These are phyloP conservation scores for Zasmidium angulare DNA, from an alignment of 2,329 filamentous ascomycete species.

Conservation along the genomic window DNA sequence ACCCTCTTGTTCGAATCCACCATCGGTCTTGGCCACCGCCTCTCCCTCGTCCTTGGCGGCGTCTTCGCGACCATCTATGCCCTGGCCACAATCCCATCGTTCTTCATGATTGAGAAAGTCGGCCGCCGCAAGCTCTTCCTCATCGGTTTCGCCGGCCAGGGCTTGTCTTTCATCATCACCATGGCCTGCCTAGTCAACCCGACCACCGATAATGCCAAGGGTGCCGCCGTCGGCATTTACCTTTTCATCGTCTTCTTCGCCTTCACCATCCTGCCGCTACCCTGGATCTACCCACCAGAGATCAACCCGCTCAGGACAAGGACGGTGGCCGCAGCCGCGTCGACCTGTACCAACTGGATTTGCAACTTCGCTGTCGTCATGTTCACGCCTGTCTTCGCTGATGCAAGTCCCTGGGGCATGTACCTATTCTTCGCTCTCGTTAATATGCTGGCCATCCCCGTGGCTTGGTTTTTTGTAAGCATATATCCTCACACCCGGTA, in stretches of 20 bases:
- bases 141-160: slow-evolving; percentile 46
- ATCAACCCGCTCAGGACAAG: slow-evolving; percentile 3
- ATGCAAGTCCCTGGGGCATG: slow-evolving; percentile 28
- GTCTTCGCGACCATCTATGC: slow-evolving; percentile 55
- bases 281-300: slow-evolving; percentile 27
- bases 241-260: slow-evolving; percentile 69
- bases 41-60: slow-evolving; percentile 44
- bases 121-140: slow-evolving; percentile 45
- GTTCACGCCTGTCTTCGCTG: slow-evolving; percentile 43
- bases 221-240: slow-evolving; percentile 61
- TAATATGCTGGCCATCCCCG: neutral
- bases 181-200: slow-evolving; percentile 38
- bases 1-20: slow-evolving; percentile 46
- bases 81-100: slow-evolving; percentile 57
- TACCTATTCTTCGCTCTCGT: slow-evolving; percentile 36
- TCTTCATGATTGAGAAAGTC: slow-evolving; percentile 64
- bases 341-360: slow-evolving; percentile 56
- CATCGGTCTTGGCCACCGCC: slow-evolving; percentile 47
- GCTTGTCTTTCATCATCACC: slow-evolving; percentile 51
- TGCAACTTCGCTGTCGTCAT: slow-evolving; percentile 33
- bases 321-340: slow-evolving; percentile 20
- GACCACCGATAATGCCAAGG: slow-evolving; percentile 8
- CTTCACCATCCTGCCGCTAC: slow-evolving; percentile 43
- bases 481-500: no score
- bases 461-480: slow-evolving; percentile 26